Evolutionary conservation across 2,329 filamentous ascomycete species (phyloP), one percentile per base, ranked within the genome.

Genomic region (Chaetomium sp.): DNA sequence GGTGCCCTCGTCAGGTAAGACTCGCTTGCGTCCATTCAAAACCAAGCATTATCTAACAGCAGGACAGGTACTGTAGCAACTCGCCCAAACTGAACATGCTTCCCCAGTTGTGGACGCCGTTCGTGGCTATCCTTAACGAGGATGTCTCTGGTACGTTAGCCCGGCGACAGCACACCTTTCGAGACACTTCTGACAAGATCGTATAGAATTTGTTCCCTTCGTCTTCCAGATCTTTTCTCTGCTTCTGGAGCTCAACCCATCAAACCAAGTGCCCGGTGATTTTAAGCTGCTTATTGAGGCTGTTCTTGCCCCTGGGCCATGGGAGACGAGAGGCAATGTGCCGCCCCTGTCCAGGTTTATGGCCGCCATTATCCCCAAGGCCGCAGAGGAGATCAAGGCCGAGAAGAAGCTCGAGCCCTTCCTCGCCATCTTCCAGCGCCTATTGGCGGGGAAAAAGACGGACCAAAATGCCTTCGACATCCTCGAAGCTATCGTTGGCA

Each of bases 221-320:
- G 88, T 98, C 61, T 97, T 99, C 83, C 95, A 99, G 76, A 86
- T 99, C 42, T 91, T 98, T 68, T 92, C 94, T 2, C 91, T 94
- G 60, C 85, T 99, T 16, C 84, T 99, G 3, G 94, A 98, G 78
- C 87, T 90, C 8, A 94, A 95, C 72, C 90, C 92, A 0, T 84
- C 89, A 0, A 89, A 87, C n/a, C 84, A 89, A 9, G 82, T 98
- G 33, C 91, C 93, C 2, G 85, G 87, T 29, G 90, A 92, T 74
- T 97, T 96, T 81, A 89, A 91, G 75, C 84, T 85, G 7, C 81
- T 99, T 54, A 85, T 98, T 50, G 83, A 83, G 0, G 91, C 92
- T 4, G 85, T 98, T 35, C 84, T 99, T 54, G 86, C 86, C 69
- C 91, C 92, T n/a, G 80, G 85, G 1, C 84, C 96, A 69, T 99